Base-by-base conservation (phyloP, 2,329 filamentous ascomycete species). In the Zymoseptoria pseudotritici region DNA sequence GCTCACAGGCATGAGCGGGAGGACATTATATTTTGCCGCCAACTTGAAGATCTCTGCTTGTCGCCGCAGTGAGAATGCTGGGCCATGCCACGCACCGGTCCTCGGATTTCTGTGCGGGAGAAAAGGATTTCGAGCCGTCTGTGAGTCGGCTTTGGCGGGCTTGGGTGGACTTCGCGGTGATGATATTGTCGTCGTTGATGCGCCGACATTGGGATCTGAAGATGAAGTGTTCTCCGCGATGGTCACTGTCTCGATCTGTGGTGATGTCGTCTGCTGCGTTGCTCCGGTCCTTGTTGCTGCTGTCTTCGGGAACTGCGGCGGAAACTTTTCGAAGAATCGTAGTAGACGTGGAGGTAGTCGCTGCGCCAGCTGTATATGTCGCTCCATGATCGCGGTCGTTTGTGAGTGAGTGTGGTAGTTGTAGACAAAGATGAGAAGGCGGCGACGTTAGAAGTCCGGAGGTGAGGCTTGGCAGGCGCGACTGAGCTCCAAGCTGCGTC, bases 11-110 rank as follows among this genome's bases (percentile, higher is more conserved):
- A 74, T 72, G 36, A 74, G 60, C 4, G 69, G 61, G 7, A 74
- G 65, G 31, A 74, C 72, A 46, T 70, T 60, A 56, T 72, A 83
- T 69, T 88, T 80, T 60, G 83, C 79, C 4, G 94, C 91, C 69
- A 97, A 76, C 77, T 96, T 95, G 69, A 94, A 89, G 22, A 99
- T 82, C 69, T 96, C 90, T 22, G 92, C 92, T 80, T 99, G 94
- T 63, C 90, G 84, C 58, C 94, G 85, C 67, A 96, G 81, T 4
- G 91, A 95, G 78, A 87, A 92, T 59, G 86, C 82, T 0, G 94
- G 90, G 65, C 91, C 84, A 66, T 91, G 87, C 90, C 91, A 96
- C 73, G 83, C 86, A 21, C 89, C 89, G 0, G 91, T 96, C 50
- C 80, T 77, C 46, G 88, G 85, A 77, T 96, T 88, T 76, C 89